Conservation (phyloP, 1,284 basidiomycete species). For the Exsudoporus floridanus region DNA sequence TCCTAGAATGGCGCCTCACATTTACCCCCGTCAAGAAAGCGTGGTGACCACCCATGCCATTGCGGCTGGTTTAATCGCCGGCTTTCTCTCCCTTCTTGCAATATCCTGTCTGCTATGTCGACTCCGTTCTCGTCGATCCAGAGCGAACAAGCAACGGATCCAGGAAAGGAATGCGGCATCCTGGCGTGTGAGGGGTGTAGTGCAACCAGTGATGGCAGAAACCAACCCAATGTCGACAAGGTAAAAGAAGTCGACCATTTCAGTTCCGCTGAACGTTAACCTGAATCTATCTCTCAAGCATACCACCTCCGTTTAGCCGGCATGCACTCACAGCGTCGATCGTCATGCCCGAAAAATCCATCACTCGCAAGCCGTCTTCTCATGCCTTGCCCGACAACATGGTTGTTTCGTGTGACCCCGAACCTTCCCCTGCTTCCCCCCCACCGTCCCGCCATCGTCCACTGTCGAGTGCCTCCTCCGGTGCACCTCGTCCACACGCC, state of each 20-base stretch:
- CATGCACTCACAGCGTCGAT: conserved; percentile 45
- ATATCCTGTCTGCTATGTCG: conserved; percentile 37
- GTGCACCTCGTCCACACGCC: background rate
- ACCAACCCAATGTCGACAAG: conserved; percentile 3
- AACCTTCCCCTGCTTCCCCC: conserved; percentile 37
- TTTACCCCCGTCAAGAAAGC: background rate
- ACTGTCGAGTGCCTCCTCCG: conserved; percentile 33
- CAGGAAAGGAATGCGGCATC: conserved; percentile 43
- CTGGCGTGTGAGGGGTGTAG: conserved; percentile 47
- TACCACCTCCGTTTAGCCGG: conserved; percentile 44
- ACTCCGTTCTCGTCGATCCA: conserved; percentile 42
- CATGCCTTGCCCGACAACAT: conserved; percentile 32
- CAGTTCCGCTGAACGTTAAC: background rate
- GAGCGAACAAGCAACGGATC: conserved; percentile 38
- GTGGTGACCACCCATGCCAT: conserved; percentile 30
- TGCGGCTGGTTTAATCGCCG: conserved; percentile 41
- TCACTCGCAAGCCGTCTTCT: conserved; percentile 35
- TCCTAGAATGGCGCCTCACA: conserved; percentile 26
- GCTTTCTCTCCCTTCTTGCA: conserved; percentile 6
- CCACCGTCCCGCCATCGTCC: conserved; percentile 16
- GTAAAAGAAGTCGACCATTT: conserved; percentile 9
- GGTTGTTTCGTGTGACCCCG: conserved; percentile 46
- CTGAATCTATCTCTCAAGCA: conserved; percentile 9
- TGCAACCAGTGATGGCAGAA: conserved; percentile 30
- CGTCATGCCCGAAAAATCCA: conserved; percentile 52